Conservation (phyloP, 176 grass and related monocot genomes). For the Dendrocalamus sinicus region DNA sequence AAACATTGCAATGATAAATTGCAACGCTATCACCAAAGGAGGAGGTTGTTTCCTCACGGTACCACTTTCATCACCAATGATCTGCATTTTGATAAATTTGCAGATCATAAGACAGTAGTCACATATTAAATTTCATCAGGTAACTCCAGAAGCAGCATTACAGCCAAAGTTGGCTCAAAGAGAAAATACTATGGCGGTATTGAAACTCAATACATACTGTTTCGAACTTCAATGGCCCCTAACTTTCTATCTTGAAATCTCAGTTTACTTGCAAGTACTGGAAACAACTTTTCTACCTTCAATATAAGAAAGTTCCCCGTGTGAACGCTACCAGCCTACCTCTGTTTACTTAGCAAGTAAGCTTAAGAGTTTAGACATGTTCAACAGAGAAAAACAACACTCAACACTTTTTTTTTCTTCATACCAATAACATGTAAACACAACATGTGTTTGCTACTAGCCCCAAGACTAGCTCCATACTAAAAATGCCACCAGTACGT, state of each 20-base stretch:
- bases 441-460: background rate
- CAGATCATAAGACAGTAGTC: constrained; percentile 13
- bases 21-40: constrained; percentile 47
- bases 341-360: background rate
- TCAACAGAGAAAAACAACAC: background rate
- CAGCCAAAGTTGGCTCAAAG: constrained; percentile 7
- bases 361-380: background rate
- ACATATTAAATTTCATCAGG: constrained; percentile 29
- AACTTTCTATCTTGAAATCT: background rate
- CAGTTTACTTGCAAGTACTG: background rate
- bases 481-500: background rate
- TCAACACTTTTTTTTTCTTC: background rate
- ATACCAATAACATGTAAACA: background rate
- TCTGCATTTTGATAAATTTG: constrained; percentile 48
- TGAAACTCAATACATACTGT: background rate
- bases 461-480: background rate
- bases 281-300: background rate
- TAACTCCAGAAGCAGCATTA: background rate
- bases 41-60: constrained; percentile 53
- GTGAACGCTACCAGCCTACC: background rate
- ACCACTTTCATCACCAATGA: constrained; percentile 66
- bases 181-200: background rate
- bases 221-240: background rate
- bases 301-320: background rate
- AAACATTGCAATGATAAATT: constrained; percentile 65